phyloP scores from a whole-genome alignment of 176 grass and related monocot species.

The Metroxylon sagu region DNA sequence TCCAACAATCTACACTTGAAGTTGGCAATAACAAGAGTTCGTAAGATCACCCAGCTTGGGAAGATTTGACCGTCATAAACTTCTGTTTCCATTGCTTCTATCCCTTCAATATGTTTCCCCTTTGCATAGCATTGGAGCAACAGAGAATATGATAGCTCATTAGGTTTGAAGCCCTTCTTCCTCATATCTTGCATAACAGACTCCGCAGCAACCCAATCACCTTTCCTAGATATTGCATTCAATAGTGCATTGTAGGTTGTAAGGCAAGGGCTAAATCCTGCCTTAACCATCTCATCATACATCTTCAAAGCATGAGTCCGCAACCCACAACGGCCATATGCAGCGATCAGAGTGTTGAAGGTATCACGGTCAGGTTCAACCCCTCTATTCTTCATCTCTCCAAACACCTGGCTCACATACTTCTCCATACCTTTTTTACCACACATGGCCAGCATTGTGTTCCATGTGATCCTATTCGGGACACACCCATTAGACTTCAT shows the following conservation, averaged over 20 bases:
- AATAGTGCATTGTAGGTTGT: constrained; percentile 76
- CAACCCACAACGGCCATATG: constrained; percentile 72
- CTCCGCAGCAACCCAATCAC: constrained; percentile 49
- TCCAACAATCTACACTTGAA: constrained; percentile 54
- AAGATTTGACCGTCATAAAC: constrained; percentile 60
- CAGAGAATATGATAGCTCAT: constrained; percentile 64
- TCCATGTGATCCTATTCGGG: constrained; percentile 76
- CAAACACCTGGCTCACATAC: constrained; percentile 47
- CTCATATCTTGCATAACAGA: constrained; percentile 51
- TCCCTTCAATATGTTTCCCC: constrained; percentile 35
- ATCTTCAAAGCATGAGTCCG: constrained; percentile 51
- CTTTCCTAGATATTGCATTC: constrained; percentile 54
- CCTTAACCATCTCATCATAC: constrained; percentile 68
- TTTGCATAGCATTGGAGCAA: constrained; percentile 69
- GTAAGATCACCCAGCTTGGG: constrained; percentile 77
- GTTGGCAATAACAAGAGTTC: constrained; percentile 69
- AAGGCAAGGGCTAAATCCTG: constrained; percentile 55
- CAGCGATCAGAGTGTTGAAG: constrained; percentile 67
- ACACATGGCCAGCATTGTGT: constrained; percentile 69
- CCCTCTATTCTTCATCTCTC: constrained; percentile 62
- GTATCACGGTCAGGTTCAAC: constrained; percentile 58
- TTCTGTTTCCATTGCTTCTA: constrained; percentile 48
- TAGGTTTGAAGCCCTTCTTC: constrained; percentile 67
- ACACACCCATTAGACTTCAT: constrained; percentile 69
- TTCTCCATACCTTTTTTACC: constrained; percentile 66